phyloP scores from a whole-genome alignment of 352 stramenopile species.

The Sclerospora graminicola region DNA sequence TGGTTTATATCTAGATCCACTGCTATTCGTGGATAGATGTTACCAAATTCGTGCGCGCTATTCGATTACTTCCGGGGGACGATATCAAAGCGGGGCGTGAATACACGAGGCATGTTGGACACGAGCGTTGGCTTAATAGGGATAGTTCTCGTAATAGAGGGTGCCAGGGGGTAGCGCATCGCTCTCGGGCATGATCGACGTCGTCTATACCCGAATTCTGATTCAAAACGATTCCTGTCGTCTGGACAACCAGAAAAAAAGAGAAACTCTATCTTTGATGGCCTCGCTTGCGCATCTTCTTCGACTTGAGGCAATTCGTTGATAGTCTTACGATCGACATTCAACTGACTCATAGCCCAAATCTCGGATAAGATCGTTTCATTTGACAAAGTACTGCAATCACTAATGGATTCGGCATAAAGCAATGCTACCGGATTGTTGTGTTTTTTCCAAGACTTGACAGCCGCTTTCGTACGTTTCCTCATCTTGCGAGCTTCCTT shows the following conservation, averaged over 20 bases:
- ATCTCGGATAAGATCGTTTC: not conserved
- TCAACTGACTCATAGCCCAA: constrained; percentile 9
- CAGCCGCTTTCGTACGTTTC: constrained; percentile 15
- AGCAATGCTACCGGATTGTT: too few relatives aligned
- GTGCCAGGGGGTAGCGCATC: constrained; percentile 1
- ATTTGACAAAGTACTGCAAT: too few relatives aligned
- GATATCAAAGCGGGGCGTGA: constrained; percentile 14
- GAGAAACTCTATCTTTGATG: constrained; percentile 36
- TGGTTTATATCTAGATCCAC: too few relatives aligned
- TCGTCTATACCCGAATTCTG: constrained; percentile 20
- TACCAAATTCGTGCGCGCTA: too few relatives aligned
- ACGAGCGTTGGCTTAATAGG: constrained; percentile 33
- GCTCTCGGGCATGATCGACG: constrained; percentile 4
- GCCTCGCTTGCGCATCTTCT: constrained; percentile 2
- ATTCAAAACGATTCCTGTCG: constrained; percentile 19
- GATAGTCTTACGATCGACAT: not conserved
- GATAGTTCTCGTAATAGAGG: constrained; percentile 21
- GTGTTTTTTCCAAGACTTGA: not conserved
- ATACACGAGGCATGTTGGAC: constrained; percentile 30
- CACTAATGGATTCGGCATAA: too few relatives aligned
- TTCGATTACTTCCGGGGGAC: not conserved
- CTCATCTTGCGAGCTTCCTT: constrained; percentile 26
- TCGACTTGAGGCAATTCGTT: constrained; percentile 6
- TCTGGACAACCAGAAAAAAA: constrained; percentile 41
- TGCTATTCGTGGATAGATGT: too few relatives aligned